phyloP scores from a whole-genome alignment of 495 filamentous ascomycete species.

The Parathielavia appendiculata region DNA sequence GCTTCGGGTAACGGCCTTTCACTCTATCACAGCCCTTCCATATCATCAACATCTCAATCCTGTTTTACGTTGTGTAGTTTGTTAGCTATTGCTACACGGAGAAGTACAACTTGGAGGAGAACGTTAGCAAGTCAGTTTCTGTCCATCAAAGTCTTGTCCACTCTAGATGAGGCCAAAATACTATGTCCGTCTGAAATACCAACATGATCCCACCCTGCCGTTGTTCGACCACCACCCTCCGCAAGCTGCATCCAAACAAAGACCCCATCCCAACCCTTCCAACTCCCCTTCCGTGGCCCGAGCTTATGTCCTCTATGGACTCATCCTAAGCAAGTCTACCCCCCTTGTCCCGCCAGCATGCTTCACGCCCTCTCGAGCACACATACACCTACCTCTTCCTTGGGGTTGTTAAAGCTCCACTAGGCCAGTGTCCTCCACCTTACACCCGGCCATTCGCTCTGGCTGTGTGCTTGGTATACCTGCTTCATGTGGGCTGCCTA shows the following conservation, averaged over 20 bases:
- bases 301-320: no score
- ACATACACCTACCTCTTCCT: no score
- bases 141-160: background rate
- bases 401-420: no score
- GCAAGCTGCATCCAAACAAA: background rate
- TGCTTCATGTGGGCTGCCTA: no score
- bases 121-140: background rate
- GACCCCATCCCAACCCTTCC: background rate
- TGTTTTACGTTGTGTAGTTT: background rate
- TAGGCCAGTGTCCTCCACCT: no score
- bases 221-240: background rate
- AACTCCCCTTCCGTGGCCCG: background rate
- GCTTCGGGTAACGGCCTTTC: background rate
- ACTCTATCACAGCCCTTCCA: no score
- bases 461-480: no score
- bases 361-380: no score
- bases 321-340: no score
- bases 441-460: no score
- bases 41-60: background rate
- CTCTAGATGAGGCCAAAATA: background rate
- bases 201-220: no score
- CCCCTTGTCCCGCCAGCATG: no score
- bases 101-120: background rate
- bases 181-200: background rate
- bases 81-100: background rate